Percentiles rank a stretch among this genome's conserved stretches.
Evolutionary conservation across 805 yeast species (phyloP).

Genomic region (Cyberlindnera lachancei): DNA sequence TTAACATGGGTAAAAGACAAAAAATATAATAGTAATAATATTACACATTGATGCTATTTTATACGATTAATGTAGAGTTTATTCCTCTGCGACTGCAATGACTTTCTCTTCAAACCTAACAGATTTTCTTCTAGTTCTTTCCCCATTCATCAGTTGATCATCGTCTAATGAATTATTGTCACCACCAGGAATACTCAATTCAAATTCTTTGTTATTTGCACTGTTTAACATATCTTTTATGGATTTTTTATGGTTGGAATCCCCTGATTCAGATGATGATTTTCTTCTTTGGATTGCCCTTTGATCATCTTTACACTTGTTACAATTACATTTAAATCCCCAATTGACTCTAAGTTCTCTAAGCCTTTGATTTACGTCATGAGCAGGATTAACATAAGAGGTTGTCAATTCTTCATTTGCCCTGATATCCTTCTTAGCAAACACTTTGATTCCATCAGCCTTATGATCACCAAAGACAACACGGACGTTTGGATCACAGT

Average conservation of each 20-base stretch:
- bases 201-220: slow-evolving; percentile 37
- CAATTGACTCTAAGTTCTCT: slow-evolving; percentile 62
- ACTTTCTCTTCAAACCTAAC: slow-evolving; percentile 62
- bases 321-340: slow-evolving; percentile 72
- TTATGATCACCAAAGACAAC: slow-evolving; percentile 38
- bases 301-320: slow-evolving; percentile 53
- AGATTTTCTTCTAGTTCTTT: slow-evolving; percentile 48
- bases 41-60: background rate
- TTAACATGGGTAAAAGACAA: slow-evolving; percentile 20
- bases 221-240: slow-evolving; percentile 40
- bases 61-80: slow-evolving; percentile 1
- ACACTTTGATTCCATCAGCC: slow-evolving; percentile 48
- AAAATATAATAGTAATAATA: slow-evolving; percentile 12
- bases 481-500: slow-evolving; percentile 64
- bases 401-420: slow-evolving; percentile 64
- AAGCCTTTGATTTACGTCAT: slow-evolving; percentile 55
- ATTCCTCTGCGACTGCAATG: slow-evolving; percentile 37
- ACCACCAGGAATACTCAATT: slow-evolving; percentile 36
- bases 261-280: slow-evolving; percentile 32
- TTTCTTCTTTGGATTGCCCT: slow-evolving; percentile 37
- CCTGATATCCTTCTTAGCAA: slow-evolving; percentile 49
- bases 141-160: too few species aligned
- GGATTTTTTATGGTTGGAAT: slow-evolving; percentile 19
- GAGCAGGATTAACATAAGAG: slow-evolving; percentile 62
- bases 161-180: too few species aligned